These are phyloP conservation scores for Ophioceras dolichostomum DNA, from an alignment of 2,329 filamentous ascomycete genomes.

Conservation along the genomic window DNA sequence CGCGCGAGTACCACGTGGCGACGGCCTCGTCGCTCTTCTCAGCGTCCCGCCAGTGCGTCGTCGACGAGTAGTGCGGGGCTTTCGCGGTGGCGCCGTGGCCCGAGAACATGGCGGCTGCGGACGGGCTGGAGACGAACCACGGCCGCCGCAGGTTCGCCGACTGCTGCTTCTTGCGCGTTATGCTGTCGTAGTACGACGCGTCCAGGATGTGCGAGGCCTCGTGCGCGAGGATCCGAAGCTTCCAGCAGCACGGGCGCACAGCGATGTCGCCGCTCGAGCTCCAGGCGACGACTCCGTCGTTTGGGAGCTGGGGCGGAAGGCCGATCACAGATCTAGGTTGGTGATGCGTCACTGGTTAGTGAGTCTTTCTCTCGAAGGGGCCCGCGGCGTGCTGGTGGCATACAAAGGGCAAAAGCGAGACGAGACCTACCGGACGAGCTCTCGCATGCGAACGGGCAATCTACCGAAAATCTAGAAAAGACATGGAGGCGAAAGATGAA, in stretches of 20 bases:
- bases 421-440: background rate
- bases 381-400: no score
- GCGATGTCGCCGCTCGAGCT: background rate
- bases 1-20: background rate
- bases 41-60: background rate
- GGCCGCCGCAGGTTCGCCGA: no score
- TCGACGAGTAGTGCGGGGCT: background rate
- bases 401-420: no score
- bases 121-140: no score
- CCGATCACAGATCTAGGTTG: background rate
- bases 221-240: conserved; percentile 1
- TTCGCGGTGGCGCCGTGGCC: background rate
- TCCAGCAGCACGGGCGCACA: conserved; percentile 1
- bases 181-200: no score
- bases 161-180: no score
- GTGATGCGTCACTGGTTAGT: background rate
- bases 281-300: background rate
- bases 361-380: background rate
- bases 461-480: background rate
- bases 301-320: background rate
- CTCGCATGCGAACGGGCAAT: conserved; percentile 1
- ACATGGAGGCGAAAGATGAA: background rate
- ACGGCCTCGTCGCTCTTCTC: background rate
- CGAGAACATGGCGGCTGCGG: no score
- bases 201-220: conserved; percentile 2